These are phyloP conservation scores for Trypanosoma cruzi DNA, from an alignment of 208 protist genomes.

Conservation along the genomic window DNA sequence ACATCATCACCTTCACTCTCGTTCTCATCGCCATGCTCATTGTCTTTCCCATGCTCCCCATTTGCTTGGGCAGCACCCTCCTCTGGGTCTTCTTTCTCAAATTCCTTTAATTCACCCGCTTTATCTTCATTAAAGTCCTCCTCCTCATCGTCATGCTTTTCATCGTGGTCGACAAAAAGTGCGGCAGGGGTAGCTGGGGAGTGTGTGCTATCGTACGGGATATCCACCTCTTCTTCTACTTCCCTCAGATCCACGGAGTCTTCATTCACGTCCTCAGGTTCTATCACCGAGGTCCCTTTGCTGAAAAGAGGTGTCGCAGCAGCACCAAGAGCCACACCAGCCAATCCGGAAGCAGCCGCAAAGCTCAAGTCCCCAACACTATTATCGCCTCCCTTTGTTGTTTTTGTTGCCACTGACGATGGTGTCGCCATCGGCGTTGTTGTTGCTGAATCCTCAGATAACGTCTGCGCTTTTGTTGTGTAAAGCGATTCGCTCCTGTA, in stretches of 20 bases:
- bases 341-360: neutral
- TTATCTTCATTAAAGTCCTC: constrained; percentile 13
- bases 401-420: neutral
- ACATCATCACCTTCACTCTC: constrained; percentile 11
- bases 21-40: constrained; percentile 19
- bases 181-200: neutral
- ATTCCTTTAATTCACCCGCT: constrained; percentile 4
- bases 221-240: constrained; percentile 9
- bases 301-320: neutral
- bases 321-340: neutral
- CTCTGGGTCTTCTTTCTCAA: constrained; percentile 5
- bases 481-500: constrained; percentile 24
- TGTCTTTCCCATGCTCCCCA: constrained; percentile 11
- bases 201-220: neutral
- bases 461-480: neutral
- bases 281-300: neutral
- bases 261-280: neutral
- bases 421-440: neutral
- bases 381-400: neutral
- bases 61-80: constrained; percentile 11
- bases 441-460: neutral
- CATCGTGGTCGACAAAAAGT: neutral
- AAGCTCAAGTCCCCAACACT: neutral
- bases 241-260: constrained; percentile 1
- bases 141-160: constrained; percentile 19